Evolutionary conservation across 2,329 filamentous ascomycete genomes (phyloP), one percentile per base, ranked within the genome.

Genomic region (Acarospora socialis): DNA sequence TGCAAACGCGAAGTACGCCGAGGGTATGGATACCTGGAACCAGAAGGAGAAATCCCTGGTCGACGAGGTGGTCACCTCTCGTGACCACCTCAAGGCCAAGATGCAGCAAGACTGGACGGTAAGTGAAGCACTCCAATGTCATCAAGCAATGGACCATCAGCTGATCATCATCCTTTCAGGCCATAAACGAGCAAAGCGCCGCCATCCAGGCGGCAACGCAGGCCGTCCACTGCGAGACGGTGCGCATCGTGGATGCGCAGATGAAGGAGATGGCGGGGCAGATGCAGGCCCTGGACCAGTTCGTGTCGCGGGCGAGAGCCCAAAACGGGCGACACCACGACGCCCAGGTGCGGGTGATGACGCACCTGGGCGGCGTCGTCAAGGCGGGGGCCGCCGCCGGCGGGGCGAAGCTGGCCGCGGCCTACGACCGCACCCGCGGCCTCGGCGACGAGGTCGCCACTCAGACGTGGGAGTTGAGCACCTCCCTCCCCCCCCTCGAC

Each of bases 251-350:
- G 8, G 81, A 87, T 47, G 77, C 80, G 35, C 90, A 98, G 57
- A 81, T 92, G 59, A 68, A 71, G 34, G 81, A 92, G 43, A 78
- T 98, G 49, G 77, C 81, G 38, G 69, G 66, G n/a, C 83, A 95
- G 54, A 86, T 98, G 70, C 72, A 76, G 35, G 81, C 82, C 1
- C 68, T 98, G 5, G 87, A 95, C 47, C 81, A 87, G 43, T 93
- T 94, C 46, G 83, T 95, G 22, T 69, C 77, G 19, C 75, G 81
- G 19, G 84, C 92, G 30, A 73, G 77, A 38, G 71, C 70, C 1
- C 79, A 92, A 47, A 95, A 93, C 51, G 72, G 77, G 18, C 63
- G 65, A 12, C 83, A 92, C 49, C 77, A 90, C 51, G 65, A 73
- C 16, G 66, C 69, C 16, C 81, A 92, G 41, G 55, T 66, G 2